Base-by-base conservation (phyloP, 441 rosid species). In the Pelargonium australe region DNA sequence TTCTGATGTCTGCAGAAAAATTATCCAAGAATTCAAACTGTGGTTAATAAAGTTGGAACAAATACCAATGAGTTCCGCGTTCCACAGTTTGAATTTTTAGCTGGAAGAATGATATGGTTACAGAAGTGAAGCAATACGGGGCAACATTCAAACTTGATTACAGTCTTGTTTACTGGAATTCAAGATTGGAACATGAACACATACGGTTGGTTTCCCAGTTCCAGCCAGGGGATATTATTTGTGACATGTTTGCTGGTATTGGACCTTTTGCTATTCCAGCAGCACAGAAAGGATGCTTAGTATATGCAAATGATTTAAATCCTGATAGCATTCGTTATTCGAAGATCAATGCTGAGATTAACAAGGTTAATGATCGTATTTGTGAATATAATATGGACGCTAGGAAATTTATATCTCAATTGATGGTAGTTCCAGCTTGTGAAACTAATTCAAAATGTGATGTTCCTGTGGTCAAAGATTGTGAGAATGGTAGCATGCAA, bases 211-310 rank as follows among this genome's bases (percentile, higher is more conserved):
- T 89, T 34, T 86, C 99, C 69, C 83, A 77, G 66, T 94, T 94
- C 75, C 79, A 19, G 77, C 84, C 90, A 16, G 95, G 94, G 72
- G 97, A 94, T 75, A 86, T 79, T 13, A 85, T 94, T 45, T 94
- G 93, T 85, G 97, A 94, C 79, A 84, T 91, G 96, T 94, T 91
- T 85, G 86, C 96, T 75, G 97, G 97, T 62, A 85, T 91, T 77
- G 97, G 99, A 61, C 99, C 99, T 67, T 94, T 91, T 76, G 90
- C 96, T 64, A 85, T 94, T 80, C 96, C 96, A 68, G 97, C 97
- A 63, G 96, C 96, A 49, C 97, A 85, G 55, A 91, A 85, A 76
- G 97, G 97, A 65, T 94, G 99, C 78, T 68, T 84, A 10, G 94
- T 94, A 69, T 83, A 86, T 82, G 96, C 96, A 72, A 91, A 94